Conservation (phyloP, 495 filamentous ascomycete genomes). For the Penicillium turbatum region DNA sequence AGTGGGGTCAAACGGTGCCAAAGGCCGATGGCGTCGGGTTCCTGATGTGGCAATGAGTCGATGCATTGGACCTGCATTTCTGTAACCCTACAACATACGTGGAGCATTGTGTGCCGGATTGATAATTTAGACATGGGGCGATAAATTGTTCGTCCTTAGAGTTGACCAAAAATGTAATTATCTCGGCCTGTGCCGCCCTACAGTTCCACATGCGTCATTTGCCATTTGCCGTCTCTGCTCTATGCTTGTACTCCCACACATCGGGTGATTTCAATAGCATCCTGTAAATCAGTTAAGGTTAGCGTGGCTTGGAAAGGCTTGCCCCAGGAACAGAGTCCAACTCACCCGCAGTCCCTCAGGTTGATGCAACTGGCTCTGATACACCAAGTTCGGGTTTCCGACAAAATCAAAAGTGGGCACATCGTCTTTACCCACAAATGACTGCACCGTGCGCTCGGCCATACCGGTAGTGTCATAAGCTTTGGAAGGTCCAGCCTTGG, state of each 20-base stretch:
- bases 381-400: slow-evolving; percentile 67
- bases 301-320: slow-evolving; percentile 1
- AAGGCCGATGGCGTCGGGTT: background rate
- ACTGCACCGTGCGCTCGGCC: slow-evolving; percentile 23
- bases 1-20: slow-evolving; percentile 16
- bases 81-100: background rate
- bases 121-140: background rate
- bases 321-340: no score
- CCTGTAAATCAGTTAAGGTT: slow-evolving; percentile 41
- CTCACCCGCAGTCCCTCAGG: slow-evolving; percentile 47
- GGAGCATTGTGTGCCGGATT: background rate
- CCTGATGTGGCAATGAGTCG: background rate
- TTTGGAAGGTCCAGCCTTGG: slow-evolving; percentile 28
- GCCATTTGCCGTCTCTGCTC: background rate
- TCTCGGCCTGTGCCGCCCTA: background rate
- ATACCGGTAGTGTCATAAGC: slow-evolving; percentile 31
- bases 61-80: no score
- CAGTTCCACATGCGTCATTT: background rate
- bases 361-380: slow-evolving; percentile 59
- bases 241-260: slow-evolving; percentile 50
- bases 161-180: background rate
- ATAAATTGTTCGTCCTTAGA: background rate
- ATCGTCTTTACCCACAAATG: slow-evolving; percentile 34
- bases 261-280: slow-evolving; percentile 67
- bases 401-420: slow-evolving; percentile 42